Evolutionary conservation across 352 stramenopile genomes (phyloP).

Genomic region (Aphanomyces cochlioides): DNA sequence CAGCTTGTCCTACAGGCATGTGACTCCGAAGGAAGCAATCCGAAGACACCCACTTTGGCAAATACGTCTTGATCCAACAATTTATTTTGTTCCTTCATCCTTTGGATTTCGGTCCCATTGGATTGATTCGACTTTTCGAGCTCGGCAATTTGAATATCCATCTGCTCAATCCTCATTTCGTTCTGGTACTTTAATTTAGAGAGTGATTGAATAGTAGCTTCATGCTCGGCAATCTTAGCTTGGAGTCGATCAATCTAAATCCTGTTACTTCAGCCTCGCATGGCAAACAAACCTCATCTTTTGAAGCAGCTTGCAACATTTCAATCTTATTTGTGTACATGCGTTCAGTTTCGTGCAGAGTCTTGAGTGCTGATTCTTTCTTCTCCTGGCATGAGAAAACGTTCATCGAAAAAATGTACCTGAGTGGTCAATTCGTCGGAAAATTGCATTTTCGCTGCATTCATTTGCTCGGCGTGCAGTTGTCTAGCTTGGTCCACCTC

Average conservation of each 20-base stretch:
- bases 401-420: background rate
- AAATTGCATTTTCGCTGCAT: slow-evolving; percentile 2
- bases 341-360: slow-evolving; percentile 57
- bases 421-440: slow-evolving; percentile 26
- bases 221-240: slow-evolving; percentile 44
- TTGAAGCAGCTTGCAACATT: slow-evolving; percentile 47
- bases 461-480: slow-evolving; percentile 21
- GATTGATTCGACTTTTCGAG: slow-evolving; percentile 44
- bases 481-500: slow-evolving; percentile 20
- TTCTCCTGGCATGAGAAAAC: background rate
- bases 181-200: slow-evolving; percentile 75
- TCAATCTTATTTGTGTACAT: slow-evolving; percentile 70
- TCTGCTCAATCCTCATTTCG: slow-evolving; percentile 69
- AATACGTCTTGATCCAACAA: slow-evolving; percentile 75
- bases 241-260: slow-evolving; percentile 49
- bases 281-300: slow-evolving; percentile 51
- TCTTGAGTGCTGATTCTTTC: slow-evolving; percentile 38
- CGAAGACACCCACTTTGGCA: slow-evolving; percentile 11
- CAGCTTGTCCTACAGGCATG: slow-evolving; percentile 69
- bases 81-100: slow-evolving; percentile 67
- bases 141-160: slow-evolving; percentile 58
- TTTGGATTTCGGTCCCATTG: slow-evolving; percentile 48
- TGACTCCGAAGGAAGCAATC: background rate
- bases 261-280: slow-evolving; percentile 10
- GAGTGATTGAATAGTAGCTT: slow-evolving; percentile 51